Evolutionary conservation across 345 rosid species (phyloP).

Genomic region (Anastatica hierochuntica): DNA sequence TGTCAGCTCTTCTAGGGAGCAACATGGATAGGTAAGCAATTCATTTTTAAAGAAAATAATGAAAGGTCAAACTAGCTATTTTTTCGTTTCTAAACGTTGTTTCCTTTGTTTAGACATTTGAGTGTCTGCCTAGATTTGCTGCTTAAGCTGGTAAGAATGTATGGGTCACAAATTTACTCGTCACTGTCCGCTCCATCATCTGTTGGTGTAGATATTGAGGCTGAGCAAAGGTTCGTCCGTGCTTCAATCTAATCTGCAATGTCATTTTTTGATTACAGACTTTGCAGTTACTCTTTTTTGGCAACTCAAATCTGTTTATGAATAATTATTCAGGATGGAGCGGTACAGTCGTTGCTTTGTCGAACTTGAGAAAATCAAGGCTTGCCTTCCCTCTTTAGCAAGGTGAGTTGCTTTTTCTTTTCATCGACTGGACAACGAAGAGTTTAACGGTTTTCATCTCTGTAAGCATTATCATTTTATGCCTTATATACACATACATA

Average conservation of each 20-base stretch:
- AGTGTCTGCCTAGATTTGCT: slow-evolving; percentile 71
- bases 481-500: not conserved
- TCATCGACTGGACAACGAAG: not conserved
- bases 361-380: slow-evolving; percentile 85
- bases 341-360: slow-evolving; percentile 77
- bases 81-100: not conserved
- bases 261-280: not conserved
- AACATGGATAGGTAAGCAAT: slow-evolving; percentile 62
- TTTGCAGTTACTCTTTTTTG: not conserved
- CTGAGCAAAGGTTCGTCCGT: slow-evolving; percentile 68
- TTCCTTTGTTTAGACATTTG: slow-evolving; percentile 57
- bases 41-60: not conserved
- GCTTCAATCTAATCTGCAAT: not conserved
- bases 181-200: slow-evolving; percentile 68
- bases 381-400: slow-evolving; percentile 46
- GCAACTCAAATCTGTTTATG: not conserved
- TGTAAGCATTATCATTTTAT: not conserved
- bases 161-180: slow-evolving; percentile 70
- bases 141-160: slow-evolving; percentile 79
- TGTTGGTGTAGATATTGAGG: slow-evolving; percentile 96
- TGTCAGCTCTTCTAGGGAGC: slow-evolving; percentile 65
- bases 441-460: not conserved
- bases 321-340: slow-evolving; percentile 45
- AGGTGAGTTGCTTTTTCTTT: slow-evolving; percentile 32
- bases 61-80: not conserved